A percentile compares a stretch with the other conserved stretches of the same genome.
phyloP scores from a whole-genome alignment of 805 yeast genomes.

The Starmerella lactis-condensi region DNA sequence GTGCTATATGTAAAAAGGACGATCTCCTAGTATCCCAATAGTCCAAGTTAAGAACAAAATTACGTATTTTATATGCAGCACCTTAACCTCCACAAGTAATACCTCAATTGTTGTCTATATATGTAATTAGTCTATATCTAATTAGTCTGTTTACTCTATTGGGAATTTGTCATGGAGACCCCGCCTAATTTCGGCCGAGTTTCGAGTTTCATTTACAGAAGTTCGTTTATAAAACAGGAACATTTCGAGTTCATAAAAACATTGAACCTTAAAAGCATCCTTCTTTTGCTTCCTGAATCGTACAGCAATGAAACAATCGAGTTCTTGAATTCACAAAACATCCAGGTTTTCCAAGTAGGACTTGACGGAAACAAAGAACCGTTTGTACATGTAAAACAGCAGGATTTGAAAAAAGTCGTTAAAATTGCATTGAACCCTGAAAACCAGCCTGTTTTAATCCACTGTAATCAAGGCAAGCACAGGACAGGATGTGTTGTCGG shows the following conservation, averaged over 20 bases:
- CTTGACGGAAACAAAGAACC: conserved; percentile 71
- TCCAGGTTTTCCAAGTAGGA: conserved; percentile 68
- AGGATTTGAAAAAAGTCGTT: conserved; percentile 59
- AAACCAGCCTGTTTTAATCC: conserved; percentile 82
- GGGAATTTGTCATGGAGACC: conserved; percentile 12
- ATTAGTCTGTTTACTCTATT: background rate
- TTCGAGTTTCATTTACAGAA: conserved; percentile 56
- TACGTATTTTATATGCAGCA: no score
- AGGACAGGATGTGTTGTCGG: conserved; percentile 94
- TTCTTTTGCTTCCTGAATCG: conserved; percentile 79
- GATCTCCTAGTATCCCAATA: no score
- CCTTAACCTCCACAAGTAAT: no score
- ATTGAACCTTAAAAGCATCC: conserved; percentile 49
- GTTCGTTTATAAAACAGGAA: conserved; percentile 75
- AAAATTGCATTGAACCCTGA: conserved; percentile 64
- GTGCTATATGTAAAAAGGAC: no score
- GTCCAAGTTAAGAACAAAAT: no score
- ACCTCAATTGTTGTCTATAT: no score
- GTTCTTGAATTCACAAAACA: conserved; percentile 42
- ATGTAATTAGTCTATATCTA: background rate
- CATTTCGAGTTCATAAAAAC: conserved; percentile 53
- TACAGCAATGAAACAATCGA: conserved; percentile 62
- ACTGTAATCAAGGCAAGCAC: conserved; percentile 92
- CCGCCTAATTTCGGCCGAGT: conserved; percentile 91
- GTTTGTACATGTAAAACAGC: conserved; percentile 30